Evolutionary conservation across 2,329 filamentous ascomycete species (phyloP), one percentile per base, ranked within the genome.

Genomic region (Arthrobotrys sphaeroides): DNA sequence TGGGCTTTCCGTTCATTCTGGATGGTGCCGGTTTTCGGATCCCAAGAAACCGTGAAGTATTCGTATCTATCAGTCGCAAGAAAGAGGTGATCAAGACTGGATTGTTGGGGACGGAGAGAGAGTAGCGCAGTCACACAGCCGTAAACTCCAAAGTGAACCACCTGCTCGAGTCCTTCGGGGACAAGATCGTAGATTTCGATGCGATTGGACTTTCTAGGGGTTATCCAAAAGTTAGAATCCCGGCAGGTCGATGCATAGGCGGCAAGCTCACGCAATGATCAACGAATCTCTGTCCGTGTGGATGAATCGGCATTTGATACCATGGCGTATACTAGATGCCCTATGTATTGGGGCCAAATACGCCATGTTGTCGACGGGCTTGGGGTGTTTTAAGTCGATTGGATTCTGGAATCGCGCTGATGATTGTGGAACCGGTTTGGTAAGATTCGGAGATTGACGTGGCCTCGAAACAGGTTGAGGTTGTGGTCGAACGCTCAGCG

Each of bases 291-390:
- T 88, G 59, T 91, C 88, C 3, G 88, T 84, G 45, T 88, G 87
- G 60, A 96, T 85, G 79, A 98, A 90, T 79, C 89, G 89, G 75
- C 94, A 87, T 81, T 90, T 92, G 78, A 98, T 83, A 12, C 94
- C 94, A 87, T 97, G 91, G 66, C 94, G 90, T 78, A 97, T 90
- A 84, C 93, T 96, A 82, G 92, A 97, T 22, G 95, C 91, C 80
- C 90, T 88, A 83, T 99, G 95, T 69, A 99, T 95, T 40, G 95
- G 94, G 77, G 93, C 93, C 80, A 99, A 86, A 83, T 98, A 99
- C 61, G 95, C 91, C 95, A 99, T 99, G 28, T 0, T 26, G 13
- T 9, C 16, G 12, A 40, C 45, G 28, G n/a, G 2, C 43, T 20
- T 5, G 28, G 22, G 59, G 16, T 7, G 16, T 20, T 31, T 36